A percentile compares a stretch with the other conserved stretches of the same genome.
These are phyloP conservation scores for Glebionis coronaria DNA, from an alignment of 129 eudicot genomes.

Conservation along the genomic window DNA sequence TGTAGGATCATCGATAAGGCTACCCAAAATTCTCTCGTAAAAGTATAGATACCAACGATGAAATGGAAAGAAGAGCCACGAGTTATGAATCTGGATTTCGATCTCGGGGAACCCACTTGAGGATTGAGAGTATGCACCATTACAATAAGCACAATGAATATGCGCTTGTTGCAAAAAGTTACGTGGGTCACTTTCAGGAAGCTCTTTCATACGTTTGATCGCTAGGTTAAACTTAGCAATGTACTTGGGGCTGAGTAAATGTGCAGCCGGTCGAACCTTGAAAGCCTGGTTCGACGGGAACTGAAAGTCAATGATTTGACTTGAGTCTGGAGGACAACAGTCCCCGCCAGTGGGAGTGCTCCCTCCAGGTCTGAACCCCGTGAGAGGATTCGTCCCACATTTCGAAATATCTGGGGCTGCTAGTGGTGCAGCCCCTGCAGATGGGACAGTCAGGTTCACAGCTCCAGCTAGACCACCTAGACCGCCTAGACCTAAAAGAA, in stretches of 20 bases:
- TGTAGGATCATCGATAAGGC: slow-evolving; percentile 44
- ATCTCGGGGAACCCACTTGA: slow-evolving; percentile 46
- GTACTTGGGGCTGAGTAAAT: slow-evolving; percentile 32
- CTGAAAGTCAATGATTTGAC: slow-evolving; percentile 28
- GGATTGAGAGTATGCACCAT: slow-evolving; percentile 40
- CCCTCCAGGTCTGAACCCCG: slow-evolving; percentile 24
- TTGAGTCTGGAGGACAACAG: slow-evolving; percentile 43
- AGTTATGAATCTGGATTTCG: slow-evolving; percentile 45
- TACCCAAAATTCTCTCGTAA: slow-evolving; percentile 44
- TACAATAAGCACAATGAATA: slow-evolving; percentile 58
- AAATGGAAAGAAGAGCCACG: slow-evolving; percentile 56
- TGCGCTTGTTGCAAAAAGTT: slow-evolving; percentile 55
- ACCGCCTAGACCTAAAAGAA: slow-evolving; percentile 49
- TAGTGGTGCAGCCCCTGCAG: slow-evolving; percentile 36
- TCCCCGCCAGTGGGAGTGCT: slow-evolving; percentile 22
- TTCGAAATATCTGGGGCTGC: slow-evolving; percentile 39
- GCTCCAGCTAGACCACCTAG: slow-evolving; percentile 46
- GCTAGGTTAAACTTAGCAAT: slow-evolving; percentile 37
- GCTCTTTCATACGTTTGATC: slow-evolving; percentile 39
- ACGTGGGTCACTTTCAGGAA: slow-evolving; percentile 46
- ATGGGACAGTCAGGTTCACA: slow-evolving; percentile 13
- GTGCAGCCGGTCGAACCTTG: slow-evolving; percentile 44
- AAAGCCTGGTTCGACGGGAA: slow-evolving; percentile 24
- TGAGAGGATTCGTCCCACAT: slow-evolving; percentile 25
- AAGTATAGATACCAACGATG: slow-evolving; percentile 56